A percentile compares a stretch with the other conserved stretches of the same genome.
Evolutionary conservation across 2,329 filamentous ascomycete genomes (phyloP).

Genomic region (Neospermospora avenae): DNA sequence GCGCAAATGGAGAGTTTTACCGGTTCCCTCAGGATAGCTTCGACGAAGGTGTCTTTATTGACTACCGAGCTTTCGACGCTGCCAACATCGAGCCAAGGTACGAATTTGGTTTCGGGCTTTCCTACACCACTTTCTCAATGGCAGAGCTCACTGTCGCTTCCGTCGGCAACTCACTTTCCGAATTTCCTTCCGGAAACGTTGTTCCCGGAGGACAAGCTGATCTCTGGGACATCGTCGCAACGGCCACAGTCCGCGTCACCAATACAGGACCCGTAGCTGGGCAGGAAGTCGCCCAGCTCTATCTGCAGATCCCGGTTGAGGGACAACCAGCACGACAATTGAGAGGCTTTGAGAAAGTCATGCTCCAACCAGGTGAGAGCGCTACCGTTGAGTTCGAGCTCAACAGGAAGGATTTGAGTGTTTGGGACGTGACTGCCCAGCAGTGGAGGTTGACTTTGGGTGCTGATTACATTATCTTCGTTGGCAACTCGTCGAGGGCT

Average conservation of each 20-base stretch:
- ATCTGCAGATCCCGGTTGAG: slow-evolving; percentile 22
- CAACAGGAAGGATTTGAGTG: slow-evolving; percentile 58
- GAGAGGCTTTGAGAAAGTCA: slow-evolving; percentile 60
- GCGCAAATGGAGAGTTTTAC: slow-evolving; percentile 41
- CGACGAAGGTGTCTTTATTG: slow-evolving; percentile 47
- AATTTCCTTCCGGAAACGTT: slow-evolving; percentile 1
- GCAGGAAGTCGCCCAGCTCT: slow-evolving; percentile 35
- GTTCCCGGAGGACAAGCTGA: slow-evolving; percentile 47
- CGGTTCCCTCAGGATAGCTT: slow-evolving; percentile 49
- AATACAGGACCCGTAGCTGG: slow-evolving; percentile 46
- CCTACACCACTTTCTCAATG: slow-evolving; percentile 53
- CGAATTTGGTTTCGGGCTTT: slow-evolving; percentile 47
- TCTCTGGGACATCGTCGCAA: slow-evolving; percentile 52
- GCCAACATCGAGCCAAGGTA: slow-evolving; percentile 36
- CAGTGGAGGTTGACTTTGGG: slow-evolving; percentile 47
- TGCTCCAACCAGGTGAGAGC: slow-evolving; percentile 45
- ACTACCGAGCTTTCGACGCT: slow-evolving; percentile 49
- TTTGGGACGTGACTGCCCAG: slow-evolving; percentile 60
- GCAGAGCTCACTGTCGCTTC: slow-evolving; percentile 34
- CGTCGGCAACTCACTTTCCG: background rate
- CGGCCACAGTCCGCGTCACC: slow-evolving; percentile 46
- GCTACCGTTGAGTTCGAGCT: slow-evolving; percentile 48
- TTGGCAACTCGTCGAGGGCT: background rate
- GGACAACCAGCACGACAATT: slow-evolving; percentile 53
- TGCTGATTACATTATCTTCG: slow-evolving; percentile 3